Percentiles rank a stretch among this genome's conserved stretches.
phyloP scores from a whole-genome alignment of 1,139 yeast species.

The Yamadazyma friedrichii region DNA sequence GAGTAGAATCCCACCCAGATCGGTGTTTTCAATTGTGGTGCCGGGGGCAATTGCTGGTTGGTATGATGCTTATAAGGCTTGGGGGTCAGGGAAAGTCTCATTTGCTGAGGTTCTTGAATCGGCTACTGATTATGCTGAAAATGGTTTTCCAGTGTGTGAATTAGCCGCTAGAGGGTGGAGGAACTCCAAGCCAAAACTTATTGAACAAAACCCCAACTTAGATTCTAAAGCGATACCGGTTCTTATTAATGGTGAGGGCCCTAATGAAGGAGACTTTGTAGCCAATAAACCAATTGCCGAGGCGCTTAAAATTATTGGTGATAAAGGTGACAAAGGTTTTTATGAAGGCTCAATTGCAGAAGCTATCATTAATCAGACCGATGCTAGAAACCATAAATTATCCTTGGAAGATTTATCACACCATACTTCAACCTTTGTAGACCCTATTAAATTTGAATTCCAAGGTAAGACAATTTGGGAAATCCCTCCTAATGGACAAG shows the following conservation, averaged over 20 bases:
- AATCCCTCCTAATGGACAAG: constrained; percentile 83
- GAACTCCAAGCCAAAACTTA: constrained; percentile 34
- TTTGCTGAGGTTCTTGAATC: constrained; percentile 63
- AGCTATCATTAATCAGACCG: constrained; percentile 56
- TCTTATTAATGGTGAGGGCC: constrained; percentile 33
- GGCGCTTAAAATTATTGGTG: constrained; percentile 52
- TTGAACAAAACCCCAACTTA: constrained; percentile 30
- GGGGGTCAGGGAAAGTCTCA: constrained; percentile 73
- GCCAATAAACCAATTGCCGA: constrained; percentile 53
- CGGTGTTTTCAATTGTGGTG: constrained; percentile 39
- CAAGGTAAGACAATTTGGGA: constrained; percentile 58
- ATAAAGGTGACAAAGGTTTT: constrained; percentile 61
- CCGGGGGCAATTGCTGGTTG: constrained; percentile 24
- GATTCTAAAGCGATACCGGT: constrained; percentile 33
- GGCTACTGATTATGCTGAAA: constrained; percentile 66
- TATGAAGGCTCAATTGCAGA: constrained; percentile 69
- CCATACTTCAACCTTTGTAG: constrained; percentile 60
- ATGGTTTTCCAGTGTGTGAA: constrained; percentile 66
- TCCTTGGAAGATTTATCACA: constrained; percentile 49
- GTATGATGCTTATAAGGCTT: constrained; percentile 52
- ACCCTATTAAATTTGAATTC: constrained; percentile 55
- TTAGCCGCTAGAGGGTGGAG: constrained; percentile 58
- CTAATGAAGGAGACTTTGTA: constrained; percentile 61
- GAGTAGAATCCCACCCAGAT: constrained; percentile 42
- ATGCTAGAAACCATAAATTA: constrained; percentile 55